Base-by-base conservation (phyloP, 2,329 filamentous ascomycete species). In the Hypoxylon sp. region DNA sequence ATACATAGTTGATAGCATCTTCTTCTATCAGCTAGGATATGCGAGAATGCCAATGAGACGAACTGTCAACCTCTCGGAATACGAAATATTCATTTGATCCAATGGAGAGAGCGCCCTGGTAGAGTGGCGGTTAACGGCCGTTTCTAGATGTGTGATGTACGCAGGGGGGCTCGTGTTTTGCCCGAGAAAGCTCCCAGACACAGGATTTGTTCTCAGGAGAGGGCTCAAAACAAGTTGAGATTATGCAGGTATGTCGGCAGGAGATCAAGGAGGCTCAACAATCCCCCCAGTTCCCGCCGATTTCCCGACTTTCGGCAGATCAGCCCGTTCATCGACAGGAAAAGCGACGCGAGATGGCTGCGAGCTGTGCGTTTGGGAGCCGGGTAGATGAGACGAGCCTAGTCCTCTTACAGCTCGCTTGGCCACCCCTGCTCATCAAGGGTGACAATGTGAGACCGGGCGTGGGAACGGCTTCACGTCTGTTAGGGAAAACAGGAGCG, bases 401-500 rank as follows among this genome's bases (percentile, higher is more conserved):
- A 62, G 49, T 58, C 57, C 65, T 57, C 58, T 61, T 67, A 59
- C 60, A 59, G 52, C 53, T 68, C 62, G 62, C 64, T 54, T 65
- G 57, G 45, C 15, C 54, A 54, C 40, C 66, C 68, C 65, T 64
- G 67, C 40, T 52, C 42, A n/a, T 35, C 8, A 43, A 62, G 63
- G 60, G 59, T 57, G 52, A 42, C 48, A 64, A 58, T 37, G 62
- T 67, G 68, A 70, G 67, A 69, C 67, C 63, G 58, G 58, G 58
- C 57, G 55, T 56, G 50, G 57, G 67, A 52, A 59, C 52, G 29
- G 17, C 57, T 50, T 21, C n/a, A 50, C 50, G 41, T 60, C 43
- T 66, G 60, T 58, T 64, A 52, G 58, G 60, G 56, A 64, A 66
- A 68, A 64, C 56, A 67, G 65, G 68, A 64, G 66, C 63, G 64